Percentiles rank a stretch among this genome's conserved stretches.
Conservation (phyloP, 108 stramenopile species). For the Nannochloropsis salina region DNA sequence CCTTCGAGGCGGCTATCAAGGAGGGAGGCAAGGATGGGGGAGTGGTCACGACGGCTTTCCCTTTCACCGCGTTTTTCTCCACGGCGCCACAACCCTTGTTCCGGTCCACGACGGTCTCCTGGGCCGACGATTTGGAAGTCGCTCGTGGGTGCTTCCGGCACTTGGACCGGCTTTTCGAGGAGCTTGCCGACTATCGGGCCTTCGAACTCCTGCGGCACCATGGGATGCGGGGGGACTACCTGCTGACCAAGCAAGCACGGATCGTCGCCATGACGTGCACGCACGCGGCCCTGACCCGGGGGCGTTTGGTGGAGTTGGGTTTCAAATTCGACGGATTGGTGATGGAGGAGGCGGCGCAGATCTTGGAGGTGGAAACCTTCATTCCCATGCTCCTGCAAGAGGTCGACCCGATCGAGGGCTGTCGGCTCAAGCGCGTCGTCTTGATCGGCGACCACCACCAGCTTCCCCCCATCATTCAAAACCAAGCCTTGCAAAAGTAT, state of each 20-base stretch:
- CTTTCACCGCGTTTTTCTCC: slow-evolving; percentile 48
- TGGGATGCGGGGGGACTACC: slow-evolving; percentile 80
- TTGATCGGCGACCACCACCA: slow-evolving; percentile 97
- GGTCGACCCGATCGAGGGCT: slow-evolving; percentile 56
- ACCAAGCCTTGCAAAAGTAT: slow-evolving; percentile 69
- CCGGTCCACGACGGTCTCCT: neutral
- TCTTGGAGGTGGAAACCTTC: slow-evolving; percentile 91
- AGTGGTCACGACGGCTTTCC: slow-evolving; percentile 35
- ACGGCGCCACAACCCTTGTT: slow-evolving; percentile 47
- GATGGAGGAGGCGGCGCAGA: slow-evolving; percentile 98
- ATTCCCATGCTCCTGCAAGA: slow-evolving; percentile 81
- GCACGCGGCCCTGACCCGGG: slow-evolving; percentile 89
- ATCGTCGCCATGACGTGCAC: slow-evolving; percentile 98
- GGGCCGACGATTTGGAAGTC: slow-evolving; percentile 29
- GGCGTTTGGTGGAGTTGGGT: slow-evolving; percentile 76
- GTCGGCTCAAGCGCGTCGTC: slow-evolving; percentile 82
- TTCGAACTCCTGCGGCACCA: slow-evolving; percentile 86
- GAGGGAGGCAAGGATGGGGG: slow-evolving; percentile 18
- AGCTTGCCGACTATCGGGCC: slow-evolving; percentile 81
- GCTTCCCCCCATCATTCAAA: slow-evolving; percentile 91
- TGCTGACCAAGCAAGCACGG: slow-evolving; percentile 86
- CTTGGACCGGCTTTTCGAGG: slow-evolving; percentile 70
- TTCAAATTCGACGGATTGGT: slow-evolving; percentile 95
- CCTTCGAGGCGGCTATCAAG: slow-evolving; percentile 17
- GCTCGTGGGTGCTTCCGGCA: slow-evolving; percentile 48